phyloP scores from a whole-genome alignment of 768 basidiomycete genomes.

The Lepiota brunneoincarnata region DNA sequence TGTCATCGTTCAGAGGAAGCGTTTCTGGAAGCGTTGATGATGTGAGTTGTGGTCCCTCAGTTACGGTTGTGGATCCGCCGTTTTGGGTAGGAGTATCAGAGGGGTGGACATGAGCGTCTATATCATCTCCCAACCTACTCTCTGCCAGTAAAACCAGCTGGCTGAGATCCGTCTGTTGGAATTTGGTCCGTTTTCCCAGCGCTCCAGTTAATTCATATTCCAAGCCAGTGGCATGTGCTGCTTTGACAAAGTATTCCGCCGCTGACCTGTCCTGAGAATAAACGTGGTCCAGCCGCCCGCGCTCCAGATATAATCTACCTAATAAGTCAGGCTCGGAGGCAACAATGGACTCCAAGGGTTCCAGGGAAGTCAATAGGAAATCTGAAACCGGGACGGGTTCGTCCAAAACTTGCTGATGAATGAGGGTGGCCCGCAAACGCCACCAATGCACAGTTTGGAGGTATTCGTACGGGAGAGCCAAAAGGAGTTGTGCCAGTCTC shows the following conservation, averaged over 20 bases:
- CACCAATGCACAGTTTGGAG: constrained; percentile 69
- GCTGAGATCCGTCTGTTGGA: constrained; percentile 78
- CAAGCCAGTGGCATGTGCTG: constrained; percentile 74
- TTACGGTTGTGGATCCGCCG: constrained; percentile 7
- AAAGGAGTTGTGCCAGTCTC: constrained; percentile 68
- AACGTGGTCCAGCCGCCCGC: constrained; percentile 78
- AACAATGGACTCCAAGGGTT: constrained; percentile 36
- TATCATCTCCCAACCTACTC: constrained; percentile 51
- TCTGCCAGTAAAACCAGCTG: constrained; percentile 95
- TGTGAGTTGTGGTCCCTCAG: constrained; percentile 11
- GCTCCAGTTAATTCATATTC: constrained; percentile 92
- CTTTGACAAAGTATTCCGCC: constrained; percentile 71
- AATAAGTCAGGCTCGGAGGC: constrained; percentile 59
- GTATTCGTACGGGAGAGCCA: constrained; percentile 49
- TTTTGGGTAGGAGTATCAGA: constrained; percentile 11
- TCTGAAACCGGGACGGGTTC: constrained; percentile 67
- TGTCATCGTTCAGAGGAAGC: constrained; percentile 89
- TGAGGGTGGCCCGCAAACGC: constrained; percentile 67
- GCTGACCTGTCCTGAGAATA: constrained; percentile 75
- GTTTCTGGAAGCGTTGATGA: constrained; percentile 61
- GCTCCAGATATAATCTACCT: constrained; percentile 69
- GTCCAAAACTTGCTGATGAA: constrained; percentile 83
- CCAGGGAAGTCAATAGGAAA: constrained; percentile 37
- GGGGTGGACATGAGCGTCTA: constrained; percentile 17
- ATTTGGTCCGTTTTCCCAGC: constrained; percentile 91